Base-by-base conservation (phyloP, 257 asterid genomes). In the Penstemon davidsonii region DNA sequence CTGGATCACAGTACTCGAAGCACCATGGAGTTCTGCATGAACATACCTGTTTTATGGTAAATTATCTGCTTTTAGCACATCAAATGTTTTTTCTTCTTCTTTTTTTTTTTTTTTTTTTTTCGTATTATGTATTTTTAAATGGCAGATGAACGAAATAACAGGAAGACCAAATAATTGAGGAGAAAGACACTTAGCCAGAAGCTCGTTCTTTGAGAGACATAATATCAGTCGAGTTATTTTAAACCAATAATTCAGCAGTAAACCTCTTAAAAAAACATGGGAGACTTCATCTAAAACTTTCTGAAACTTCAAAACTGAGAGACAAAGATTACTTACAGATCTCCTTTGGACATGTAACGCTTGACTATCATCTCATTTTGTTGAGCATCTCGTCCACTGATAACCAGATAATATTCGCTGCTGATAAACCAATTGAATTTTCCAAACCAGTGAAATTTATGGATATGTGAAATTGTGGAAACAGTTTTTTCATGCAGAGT, bases 311-410 rank as follows among this genome's bases (percentile, higher is more conserved):
- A 37, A 69, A 54, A 18, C 15, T 25, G 44, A 46, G 33, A 62
- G 33, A n/a, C 65, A 45, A 44, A 62, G 40, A 73, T 53, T 68
- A 88, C 97, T 94, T 77, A 94, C 97, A 90, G 80, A 55, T 94
- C 99, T 83, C 97, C 99, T 81, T 88, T 91, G 68, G 99, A 83
- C 99, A 94, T 87, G 70, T 94, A 93, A 51, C 99, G 96, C 73
- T 94, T 94, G 77, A 94, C 99, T 75, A 94, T 94, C 96, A 94
- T 83, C 86, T 94, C 97, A 82, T 94, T 94, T 70, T 94, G 99
- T 63, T 91, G 97, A 65, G 97, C 99, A 83, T 94, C 99, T 60
- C 95, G 87, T 47, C 99, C 99, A 74, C 99, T 94, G 72, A 91
- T 82, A 78, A 94, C 81, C 71, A 94, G 83, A 85, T 94, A 94